A percentile compares a stretch with the other conserved stretches of the same genome.
phyloP scores from a whole-genome alignment of 345 rosid species.

The Gossypium australe region DNA sequence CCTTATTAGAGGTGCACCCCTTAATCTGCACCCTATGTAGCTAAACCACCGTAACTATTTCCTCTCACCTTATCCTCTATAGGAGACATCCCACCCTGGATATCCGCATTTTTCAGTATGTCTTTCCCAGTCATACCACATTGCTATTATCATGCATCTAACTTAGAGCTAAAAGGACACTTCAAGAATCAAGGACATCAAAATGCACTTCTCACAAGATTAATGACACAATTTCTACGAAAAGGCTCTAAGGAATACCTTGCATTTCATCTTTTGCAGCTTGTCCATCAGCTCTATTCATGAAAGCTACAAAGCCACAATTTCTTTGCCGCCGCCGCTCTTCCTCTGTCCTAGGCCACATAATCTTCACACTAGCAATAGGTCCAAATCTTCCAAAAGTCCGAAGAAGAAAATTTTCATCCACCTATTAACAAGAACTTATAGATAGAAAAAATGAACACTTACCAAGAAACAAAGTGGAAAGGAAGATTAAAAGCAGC shows the following conservation, averaged over 20 bases:
- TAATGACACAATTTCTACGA: neutral
- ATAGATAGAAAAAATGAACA: slow-evolving; percentile 8
- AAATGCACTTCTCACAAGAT: neutral
- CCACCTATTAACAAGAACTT: slow-evolving; percentile 51
- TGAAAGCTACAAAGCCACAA: slow-evolving; percentile 97
- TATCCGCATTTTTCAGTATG: neutral
- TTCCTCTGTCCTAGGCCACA: slow-evolving; percentile 99
- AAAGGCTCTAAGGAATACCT: slow-evolving; percentile 39
- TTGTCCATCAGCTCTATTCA: slow-evolving; percentile 97
- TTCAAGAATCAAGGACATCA: neutral
- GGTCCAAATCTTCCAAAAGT: slow-evolving; percentile 99
- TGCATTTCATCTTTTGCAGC: slow-evolving; percentile 99
- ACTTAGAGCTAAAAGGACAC: neutral
- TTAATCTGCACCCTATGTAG: neutral
- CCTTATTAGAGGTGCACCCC: neutral
- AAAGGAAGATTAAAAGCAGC: neutral
- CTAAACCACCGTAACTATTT: neutral
- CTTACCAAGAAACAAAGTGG: slow-evolving; percentile 1
- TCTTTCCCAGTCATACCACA: neutral
- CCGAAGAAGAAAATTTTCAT: slow-evolving; percentile 95
- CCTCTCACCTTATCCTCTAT: neutral
- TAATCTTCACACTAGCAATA: slow-evolving; percentile 98
- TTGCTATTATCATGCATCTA: neutral
- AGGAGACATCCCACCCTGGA: neutral
- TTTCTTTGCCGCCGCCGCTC: slow-evolving; percentile 90